Base-by-base conservation (phyloP, 164 flowering plant genomes). In the Pachysandra terminalis region DNA sequence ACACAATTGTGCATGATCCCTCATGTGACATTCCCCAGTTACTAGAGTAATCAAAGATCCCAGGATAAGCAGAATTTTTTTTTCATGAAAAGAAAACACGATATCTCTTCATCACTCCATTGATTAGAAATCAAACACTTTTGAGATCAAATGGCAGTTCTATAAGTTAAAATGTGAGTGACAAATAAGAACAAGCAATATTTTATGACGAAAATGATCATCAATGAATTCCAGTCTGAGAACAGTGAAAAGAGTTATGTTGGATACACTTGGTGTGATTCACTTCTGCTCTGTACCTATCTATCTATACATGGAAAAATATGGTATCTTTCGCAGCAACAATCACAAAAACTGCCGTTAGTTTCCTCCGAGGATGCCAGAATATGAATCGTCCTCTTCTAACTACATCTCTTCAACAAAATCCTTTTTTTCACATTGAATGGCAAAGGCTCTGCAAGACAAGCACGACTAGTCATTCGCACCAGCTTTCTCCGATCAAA, bases 281-380 rank as follows among this genome's bases (percentile, higher is more conserved):
- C 70, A 78, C 58, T 63, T 25, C 28, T 27, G 58, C 67, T 66
- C 55, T 56, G 57, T 67, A 56, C 7, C 55, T 45, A 71, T 74
- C 55, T 45, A 71, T 74, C 79, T 85, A 73, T 81, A 83, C 85
- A 81, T 1, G 23, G 53, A 57, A 66, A 73, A 73, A 51, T 14
- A 37, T 60, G 24, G 40, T 59, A n/a, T 51, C 45, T 73, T 58
- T 27, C 75, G 84, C 81, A 75, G 79, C 70, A 78, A 77, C 59
- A n/a, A n/a, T n/a, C 28, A 62, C 84, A 85, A 83, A 85, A 83
- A 76, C 86, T 75, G 66, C 87, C 83, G 73, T 19, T 64, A 65
- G 66, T 66, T 64, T 41, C 59, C 63, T 67, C 59, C 25, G 27
- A 56, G 24, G 49, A 49, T n/a, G 24, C 53, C 37, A 67, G 55